Evolutionary conservation across 108 stramenopile species (phyloP).

Genomic region (Mediolabrus comicus): DNA sequence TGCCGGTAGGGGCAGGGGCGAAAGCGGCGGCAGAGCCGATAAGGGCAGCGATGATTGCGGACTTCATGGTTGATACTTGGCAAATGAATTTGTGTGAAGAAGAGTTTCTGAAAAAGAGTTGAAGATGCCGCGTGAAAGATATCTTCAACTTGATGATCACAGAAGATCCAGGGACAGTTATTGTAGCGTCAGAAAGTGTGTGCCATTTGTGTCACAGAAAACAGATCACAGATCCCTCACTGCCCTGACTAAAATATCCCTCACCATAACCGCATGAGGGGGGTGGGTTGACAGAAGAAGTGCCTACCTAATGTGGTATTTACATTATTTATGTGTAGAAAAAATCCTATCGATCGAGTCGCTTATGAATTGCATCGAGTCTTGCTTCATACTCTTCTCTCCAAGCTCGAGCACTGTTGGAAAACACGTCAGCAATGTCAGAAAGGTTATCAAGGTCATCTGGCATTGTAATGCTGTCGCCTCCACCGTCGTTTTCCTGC

Average conservation of each 20-base stretch:
- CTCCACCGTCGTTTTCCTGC: slow-evolving; percentile 40
- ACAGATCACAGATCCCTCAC: no score
- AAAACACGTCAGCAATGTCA: slow-evolving; percentile 53
- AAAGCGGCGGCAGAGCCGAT: slow-evolving; percentile 77
- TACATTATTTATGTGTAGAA: no score
- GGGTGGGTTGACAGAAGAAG: no score
- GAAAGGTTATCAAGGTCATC: slow-evolving; percentile 53
- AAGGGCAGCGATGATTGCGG: slow-evolving; percentile 55
- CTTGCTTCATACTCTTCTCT: slow-evolving; percentile 54
- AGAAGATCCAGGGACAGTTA: not conserved
- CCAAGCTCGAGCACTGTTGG: slow-evolving; percentile 42
- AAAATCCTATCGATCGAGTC: no score
- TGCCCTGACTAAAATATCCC: no score
- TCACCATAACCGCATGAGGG: no score
- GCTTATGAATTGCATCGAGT: slow-evolving; percentile 50
- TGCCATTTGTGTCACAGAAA: no score
- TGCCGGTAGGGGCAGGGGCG: slow-evolving; percentile 58
- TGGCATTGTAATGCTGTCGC: slow-evolving; percentile 52
- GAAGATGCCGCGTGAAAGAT: no score
- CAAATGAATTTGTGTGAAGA: not conserved
- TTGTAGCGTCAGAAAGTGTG: no score
- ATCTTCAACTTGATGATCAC: not conserved
- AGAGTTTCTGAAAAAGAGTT: no score
- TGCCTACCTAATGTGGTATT: no score
- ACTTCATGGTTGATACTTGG: slow-evolving; percentile 51